A percentile compares a stretch with the other conserved stretches of the same genome.
Conservation (phyloP, 2,329 filamentous ascomycete genomes). For the Leptographium galeiforme region DNA sequence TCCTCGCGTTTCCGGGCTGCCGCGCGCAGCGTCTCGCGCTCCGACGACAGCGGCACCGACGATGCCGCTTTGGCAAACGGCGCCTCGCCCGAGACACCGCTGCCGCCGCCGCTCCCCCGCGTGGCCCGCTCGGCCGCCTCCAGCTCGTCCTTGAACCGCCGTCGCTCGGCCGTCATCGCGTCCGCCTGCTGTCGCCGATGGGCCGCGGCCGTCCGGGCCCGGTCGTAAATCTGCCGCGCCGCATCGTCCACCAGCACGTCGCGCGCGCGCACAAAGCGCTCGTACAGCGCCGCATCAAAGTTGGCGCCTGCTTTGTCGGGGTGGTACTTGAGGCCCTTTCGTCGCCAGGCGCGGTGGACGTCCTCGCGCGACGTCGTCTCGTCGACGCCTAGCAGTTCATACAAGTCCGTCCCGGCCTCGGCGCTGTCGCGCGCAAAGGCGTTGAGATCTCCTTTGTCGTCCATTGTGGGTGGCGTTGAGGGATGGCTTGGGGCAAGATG, state of each 20-base stretch:
- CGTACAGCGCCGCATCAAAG: conserved; percentile 71
- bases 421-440: conserved; percentile 45
- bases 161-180: conserved; percentile 57
- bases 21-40: conserved; percentile 20
- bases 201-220: conserved; percentile 55
- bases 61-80: neutral
- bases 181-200: conserved; percentile 59
- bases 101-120: conserved; percentile 20
- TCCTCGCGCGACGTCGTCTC: conserved; percentile 54
- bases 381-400: conserved; percentile 58
- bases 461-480: conserved; percentile 4
- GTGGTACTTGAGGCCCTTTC: conserved; percentile 71
- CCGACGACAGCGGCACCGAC: conserved; percentile 8
- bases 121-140: conserved; percentile 56
- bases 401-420: conserved; percentile 56
- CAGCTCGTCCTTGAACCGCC: conserved; percentile 74
- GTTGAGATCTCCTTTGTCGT: conserved; percentile 32
- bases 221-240: conserved; percentile 66
- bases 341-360: conserved; percentile 72
- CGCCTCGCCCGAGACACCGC: neutral
- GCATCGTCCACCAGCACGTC: conserved; percentile 63
- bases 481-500: neutral
- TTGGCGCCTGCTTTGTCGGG: conserved; percentile 74
- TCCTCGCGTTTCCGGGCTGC: conserved; percentile 23
- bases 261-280: conserved; percentile 72